These are phyloP conservation scores for Biscutella laevigata DNA, from an alignment of 441 rosid species.

Conservation along the genomic window DNA sequence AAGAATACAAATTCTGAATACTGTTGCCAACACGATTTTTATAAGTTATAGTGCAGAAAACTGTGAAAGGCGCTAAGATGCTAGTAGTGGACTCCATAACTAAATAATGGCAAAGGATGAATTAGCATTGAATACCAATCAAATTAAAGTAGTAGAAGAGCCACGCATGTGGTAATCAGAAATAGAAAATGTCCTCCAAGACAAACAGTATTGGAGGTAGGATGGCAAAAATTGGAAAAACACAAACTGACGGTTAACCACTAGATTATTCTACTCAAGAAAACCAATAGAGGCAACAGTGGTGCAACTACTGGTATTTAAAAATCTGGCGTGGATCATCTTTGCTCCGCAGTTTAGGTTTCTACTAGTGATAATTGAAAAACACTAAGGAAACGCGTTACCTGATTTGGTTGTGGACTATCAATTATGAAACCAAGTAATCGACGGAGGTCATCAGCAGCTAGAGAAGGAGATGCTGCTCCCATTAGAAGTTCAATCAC, in stretches of 20 bases:
- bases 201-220: not conserved
- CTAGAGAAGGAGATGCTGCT: constrained; percentile 72
- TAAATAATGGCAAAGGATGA: not conserved
- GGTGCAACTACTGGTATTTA: not conserved
- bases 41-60: not conserved
- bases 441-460: constrained; percentile 68
- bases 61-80: not conserved
- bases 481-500: constrained; percentile 91
- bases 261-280: not conserved
- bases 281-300: not conserved
- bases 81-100: constrained; percentile 10
- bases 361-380: constrained; percentile 1
- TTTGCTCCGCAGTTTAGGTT: constrained; percentile 54
- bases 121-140: not conserved
- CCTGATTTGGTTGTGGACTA: constrained; percentile 99
- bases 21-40: not conserved
- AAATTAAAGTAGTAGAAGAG: constrained; percentile 6
- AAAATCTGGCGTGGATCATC: not conserved
- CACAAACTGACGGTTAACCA: not conserved
- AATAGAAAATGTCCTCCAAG: not conserved
- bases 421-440: constrained; percentile 94
- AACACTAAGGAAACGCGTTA: constrained; percentile 20
- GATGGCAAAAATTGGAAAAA: not conserved
- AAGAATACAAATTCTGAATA: constrained; percentile 10
- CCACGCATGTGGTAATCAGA: not conserved